phyloP scores from a whole-genome alignment of 1,284 basidiomycete genomes.

The Neonothopanus nambi region DNA sequence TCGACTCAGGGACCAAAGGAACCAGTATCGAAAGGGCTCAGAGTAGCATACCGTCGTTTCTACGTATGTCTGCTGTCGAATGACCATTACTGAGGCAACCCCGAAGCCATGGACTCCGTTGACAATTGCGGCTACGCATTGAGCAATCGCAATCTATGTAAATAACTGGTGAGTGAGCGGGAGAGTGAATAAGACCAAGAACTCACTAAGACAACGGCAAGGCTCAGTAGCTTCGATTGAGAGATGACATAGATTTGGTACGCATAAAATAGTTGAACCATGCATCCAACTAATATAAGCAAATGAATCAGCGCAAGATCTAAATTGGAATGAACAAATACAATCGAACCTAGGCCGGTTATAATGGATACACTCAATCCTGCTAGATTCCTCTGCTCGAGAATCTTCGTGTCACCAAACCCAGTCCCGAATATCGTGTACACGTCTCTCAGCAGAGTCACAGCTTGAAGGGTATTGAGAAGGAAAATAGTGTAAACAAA shows the following conservation, averaged over 20 bases:
- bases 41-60: not conserved
- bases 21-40: constrained; percentile 5
- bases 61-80: not conserved
- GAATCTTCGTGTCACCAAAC: constrained; percentile 25
- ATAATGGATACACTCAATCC: constrained; percentile 29
- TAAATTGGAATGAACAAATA: not conserved
- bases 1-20: constrained; percentile 2
- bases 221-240: constrained; percentile 7
- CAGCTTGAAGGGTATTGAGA: constrained; percentile 26
- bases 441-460: constrained; percentile 25
- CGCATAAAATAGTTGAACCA: constrained; percentile 29
- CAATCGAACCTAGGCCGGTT: constrained; percentile 25
- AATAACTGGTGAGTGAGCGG: not conserved
- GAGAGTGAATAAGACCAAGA: not conserved
- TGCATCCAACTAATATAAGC: constrained; percentile 21
- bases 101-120: not conserved
- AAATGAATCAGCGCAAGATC: not conserved
- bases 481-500: constrained; percentile 19
- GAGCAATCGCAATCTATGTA: not conserved
- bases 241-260: constrained; percentile 21
- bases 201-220: constrained; percentile 10
- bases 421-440: constrained; percentile 26
- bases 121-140: not conserved
- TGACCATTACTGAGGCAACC: not conserved
- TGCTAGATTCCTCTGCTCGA: constrained; percentile 23